Evolutionary conservation across 805 yeast species (phyloP), one percentile per base, ranked within the genome.

Genomic region (Starmerella bombicola): DNA sequence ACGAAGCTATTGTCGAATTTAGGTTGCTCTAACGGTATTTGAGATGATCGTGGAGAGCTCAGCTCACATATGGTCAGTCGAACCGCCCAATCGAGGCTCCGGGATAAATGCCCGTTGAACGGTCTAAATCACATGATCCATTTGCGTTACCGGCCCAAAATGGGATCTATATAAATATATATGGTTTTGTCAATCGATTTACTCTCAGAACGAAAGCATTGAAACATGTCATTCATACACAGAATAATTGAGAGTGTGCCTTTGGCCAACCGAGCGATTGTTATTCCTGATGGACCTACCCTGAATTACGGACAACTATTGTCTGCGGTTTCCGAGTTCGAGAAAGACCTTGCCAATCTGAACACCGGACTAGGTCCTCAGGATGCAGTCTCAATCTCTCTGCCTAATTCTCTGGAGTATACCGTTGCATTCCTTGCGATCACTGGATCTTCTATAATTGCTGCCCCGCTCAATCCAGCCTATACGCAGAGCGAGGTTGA

Each of bases 391-490:
- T 78, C 80, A 0, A 75, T 78, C 18, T 66, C 80, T 1, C 59
- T 78, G 43, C 74, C 77, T 22, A 78, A 79, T 55, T 61, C 72
- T 3, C 53, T 78, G 19, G 85, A 78, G 50, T 69, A 76, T 38
- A 66, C 70, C 1, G 66, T 68, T 8, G 60, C 71, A 2, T 78
- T 76, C 53, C 56, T 78, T 18, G 78, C 76, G 2, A 62, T 69
- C 20, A 71, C 81, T 1, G 67, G 70, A 47, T 66, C 72, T 22
- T 70, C 74, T 1, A 64, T 70, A 49, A 64, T 78, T 33, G 80
- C 79, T 17, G 80, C 83, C 1, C 86, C 86, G 12, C 62, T 78
- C 55, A 79, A 78, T 52, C 71, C 82, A 13, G 67, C 67, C 40
- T 77, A 76, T 56, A 75, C 70, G 52, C 69, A 71, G 50, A 50